phyloP scores from a whole-genome alignment of 345 rosid species.

The Lepidium sativum region DNA sequence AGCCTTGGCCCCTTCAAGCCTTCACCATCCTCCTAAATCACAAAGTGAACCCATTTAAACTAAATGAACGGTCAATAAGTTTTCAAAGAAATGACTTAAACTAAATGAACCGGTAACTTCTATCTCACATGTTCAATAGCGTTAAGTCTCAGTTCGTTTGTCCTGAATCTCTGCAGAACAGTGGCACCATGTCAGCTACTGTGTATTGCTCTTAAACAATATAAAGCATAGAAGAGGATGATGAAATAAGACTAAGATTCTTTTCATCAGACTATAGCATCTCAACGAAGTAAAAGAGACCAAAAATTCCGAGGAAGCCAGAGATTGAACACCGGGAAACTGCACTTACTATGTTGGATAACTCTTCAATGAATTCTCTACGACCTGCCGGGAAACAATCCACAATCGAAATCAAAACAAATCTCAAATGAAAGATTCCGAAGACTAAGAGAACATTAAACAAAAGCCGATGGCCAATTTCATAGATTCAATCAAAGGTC shows the following conservation, averaged over 20 bases:
- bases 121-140: constrained; percentile 53
- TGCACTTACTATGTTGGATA: constrained; percentile 47
- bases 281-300: not conserved
- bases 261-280: not conserved
- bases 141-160: constrained; percentile 38
- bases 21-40: constrained; percentile 53
- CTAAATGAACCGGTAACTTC: not conserved
- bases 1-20: constrained; percentile 63
- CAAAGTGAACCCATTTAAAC: constrained; percentile 5
- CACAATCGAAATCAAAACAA: constrained; percentile 13
- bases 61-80: not conserved
- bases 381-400: constrained; percentile 40
- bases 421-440: not conserved
- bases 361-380: constrained; percentile 57
- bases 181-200: constrained; percentile 12
- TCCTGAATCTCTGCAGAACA: constrained; percentile 50
- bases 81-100: not conserved
- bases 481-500: not conserved
- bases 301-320: not conserved
- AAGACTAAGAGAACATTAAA: not conserved
- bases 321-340: not conserved
- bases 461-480: not conserved
- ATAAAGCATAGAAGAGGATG: not conserved
- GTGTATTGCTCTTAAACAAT: not conserved
- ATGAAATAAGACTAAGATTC: not conserved